Evolutionary conservation across 129 eudicot genomes (phyloP).

Genomic region (Erigeron canadensis): DNA sequence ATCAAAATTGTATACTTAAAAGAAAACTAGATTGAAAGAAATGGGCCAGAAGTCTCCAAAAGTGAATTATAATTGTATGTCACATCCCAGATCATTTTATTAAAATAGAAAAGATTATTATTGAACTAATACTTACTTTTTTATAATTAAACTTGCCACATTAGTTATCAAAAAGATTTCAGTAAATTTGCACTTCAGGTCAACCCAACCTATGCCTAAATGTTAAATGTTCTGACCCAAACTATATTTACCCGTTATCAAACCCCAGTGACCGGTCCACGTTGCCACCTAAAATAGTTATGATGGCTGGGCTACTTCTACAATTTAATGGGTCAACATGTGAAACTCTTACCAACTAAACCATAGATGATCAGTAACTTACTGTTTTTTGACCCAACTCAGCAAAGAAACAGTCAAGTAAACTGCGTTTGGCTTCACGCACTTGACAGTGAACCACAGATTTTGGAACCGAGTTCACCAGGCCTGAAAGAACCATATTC

Average conservation of each 20-base stretch:
- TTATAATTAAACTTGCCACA: background rate
- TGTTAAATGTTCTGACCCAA: background rate
- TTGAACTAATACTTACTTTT: background rate
- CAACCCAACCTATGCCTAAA: background rate
- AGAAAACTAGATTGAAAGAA: background rate
- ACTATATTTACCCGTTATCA: background rate
- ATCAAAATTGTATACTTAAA: background rate
- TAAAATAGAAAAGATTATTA: background rate
- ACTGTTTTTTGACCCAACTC: slow-evolving; percentile 50
- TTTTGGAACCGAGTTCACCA: slow-evolving; percentile 51
- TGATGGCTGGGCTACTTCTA: background rate
- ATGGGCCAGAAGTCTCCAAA: background rate
- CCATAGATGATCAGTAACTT: slow-evolving; percentile 7
- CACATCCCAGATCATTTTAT: background rate
- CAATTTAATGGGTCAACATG: background rate
- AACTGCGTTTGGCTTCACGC: slow-evolving; percentile 49
- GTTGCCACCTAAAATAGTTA: background rate
- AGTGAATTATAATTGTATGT: background rate
- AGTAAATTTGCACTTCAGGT: background rate
- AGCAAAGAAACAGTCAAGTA: slow-evolving; percentile 45
- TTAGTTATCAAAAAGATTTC: background rate
- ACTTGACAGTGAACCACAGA: slow-evolving; percentile 58
- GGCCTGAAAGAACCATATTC: slow-evolving; percentile 44
- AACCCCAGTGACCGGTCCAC: background rate
- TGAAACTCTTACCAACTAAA: slow-evolving; percentile 4